Percentiles rank a stretch among this genome's conserved stretches.
These are phyloP conservation scores for Scedosporium apiospermum DNA, from an alignment of 2,329 filamentous ascomycete genomes.

Conservation along the genomic window DNA sequence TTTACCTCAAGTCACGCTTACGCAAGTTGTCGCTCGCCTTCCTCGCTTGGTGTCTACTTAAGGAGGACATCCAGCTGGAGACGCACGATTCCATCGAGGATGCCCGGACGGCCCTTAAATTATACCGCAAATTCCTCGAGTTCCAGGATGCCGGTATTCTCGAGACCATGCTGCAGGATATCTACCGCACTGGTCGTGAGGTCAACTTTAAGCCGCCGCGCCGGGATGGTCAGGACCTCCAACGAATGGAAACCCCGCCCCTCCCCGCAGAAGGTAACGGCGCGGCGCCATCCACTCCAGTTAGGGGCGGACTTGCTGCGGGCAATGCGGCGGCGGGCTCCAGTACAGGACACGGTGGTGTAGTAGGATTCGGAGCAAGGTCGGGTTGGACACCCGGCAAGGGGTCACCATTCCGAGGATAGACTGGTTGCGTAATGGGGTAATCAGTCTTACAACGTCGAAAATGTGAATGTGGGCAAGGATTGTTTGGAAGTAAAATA, in stretches of 20 bases:
- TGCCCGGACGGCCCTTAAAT: conserved; percentile 76
- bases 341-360: not conserved
- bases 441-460: not conserved
- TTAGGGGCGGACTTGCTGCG: not conserved
- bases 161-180: conserved; percentile 75
- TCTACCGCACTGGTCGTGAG: conserved; percentile 52
- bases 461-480: not conserved
- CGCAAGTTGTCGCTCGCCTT: conserved; percentile 89
- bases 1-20: conserved; percentile 70
- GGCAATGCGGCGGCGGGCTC: not conserved
- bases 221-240: conserved; percentile 32
- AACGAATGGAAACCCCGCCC: conserved; percentile 46
- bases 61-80: conserved; percentile 87
- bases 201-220: conserved; percentile 42
- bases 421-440: not conserved
- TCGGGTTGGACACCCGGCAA: conserved; percentile 6
- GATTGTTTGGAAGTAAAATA: not conserved
- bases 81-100: conserved; percentile 96
- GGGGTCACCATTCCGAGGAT: conserved; percentile 3
- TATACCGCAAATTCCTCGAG: conserved; percentile 85
- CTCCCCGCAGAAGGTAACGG: conserved; percentile 21
- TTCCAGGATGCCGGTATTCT: conserved; percentile 79
- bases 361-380: conserved; percentile 2
- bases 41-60: conserved; percentile 81
- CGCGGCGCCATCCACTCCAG: not conserved